Percentiles rank a stretch among this genome's conserved stretches.
Evolutionary conservation across 371 early-diverging fungal species (phyloP).

Genomic region (Apophysomyces trapeziformis): DNA sequence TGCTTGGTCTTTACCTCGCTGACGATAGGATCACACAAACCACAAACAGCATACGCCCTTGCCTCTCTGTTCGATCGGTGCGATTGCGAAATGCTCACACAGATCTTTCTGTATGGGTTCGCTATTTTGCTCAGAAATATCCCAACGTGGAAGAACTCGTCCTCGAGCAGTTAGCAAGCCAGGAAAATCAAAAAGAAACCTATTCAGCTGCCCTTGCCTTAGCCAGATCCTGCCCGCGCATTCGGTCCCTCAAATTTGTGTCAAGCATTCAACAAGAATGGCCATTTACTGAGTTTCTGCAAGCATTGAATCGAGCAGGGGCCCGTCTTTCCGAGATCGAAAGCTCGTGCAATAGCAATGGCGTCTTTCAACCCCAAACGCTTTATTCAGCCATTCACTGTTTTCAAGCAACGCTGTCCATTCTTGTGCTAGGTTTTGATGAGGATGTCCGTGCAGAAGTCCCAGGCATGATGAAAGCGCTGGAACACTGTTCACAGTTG

Average conservation of each 20-base stretch:
- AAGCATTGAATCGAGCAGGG: background rate
- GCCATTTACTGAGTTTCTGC: background rate
- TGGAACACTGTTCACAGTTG: background rate
- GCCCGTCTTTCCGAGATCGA: constrained; percentile 1
- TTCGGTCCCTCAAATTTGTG: background rate
- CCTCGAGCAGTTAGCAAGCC: background rate
- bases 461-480: background rate
- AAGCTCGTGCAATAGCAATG: background rate
- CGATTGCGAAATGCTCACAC: background rate
- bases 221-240: background rate
- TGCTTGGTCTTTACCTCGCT: constrained; percentile 4
- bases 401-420: background rate
- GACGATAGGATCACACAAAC: background rate
- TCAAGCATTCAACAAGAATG: background rate
- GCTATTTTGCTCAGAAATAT: background rate
- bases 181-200: background rate
- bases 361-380: background rate
- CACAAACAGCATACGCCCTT: background rate
- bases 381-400: background rate
- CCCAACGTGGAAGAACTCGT: background rate
- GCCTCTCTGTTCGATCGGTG: background rate
- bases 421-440: background rate
- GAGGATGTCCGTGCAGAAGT: background rate
- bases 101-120: background rate
- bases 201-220: background rate